Evolutionary conservation across 305 asterid genomes (phyloP), one percentile per base, ranked within the genome.

Genomic region (Fraxinus greggii): DNA sequence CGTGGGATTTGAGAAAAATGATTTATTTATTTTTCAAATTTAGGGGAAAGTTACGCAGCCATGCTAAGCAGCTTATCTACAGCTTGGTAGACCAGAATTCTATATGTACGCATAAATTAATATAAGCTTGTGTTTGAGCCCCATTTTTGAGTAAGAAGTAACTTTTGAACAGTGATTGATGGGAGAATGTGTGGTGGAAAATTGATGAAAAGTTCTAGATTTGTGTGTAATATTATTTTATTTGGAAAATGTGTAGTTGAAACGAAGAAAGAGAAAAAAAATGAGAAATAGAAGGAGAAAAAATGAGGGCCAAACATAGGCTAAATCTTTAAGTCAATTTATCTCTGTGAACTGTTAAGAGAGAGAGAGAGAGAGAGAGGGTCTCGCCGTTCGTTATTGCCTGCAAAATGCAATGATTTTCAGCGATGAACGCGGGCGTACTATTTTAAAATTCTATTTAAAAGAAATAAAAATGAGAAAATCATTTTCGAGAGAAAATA

Each of bases 41-140:
- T 82, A 80, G 90, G 88, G 89, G 85, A 80, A 81, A 59, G 88
- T 69, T 84, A 21, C 15, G 89, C 77, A 75, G 90, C 63, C 80
- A 45, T 82, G 79, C 23, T 77, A 54, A 81, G 80, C 84, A 82
- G 83, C 82, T 80, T 84, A 84, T 80, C 83, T 61, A 78, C 84
- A 79, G 88, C 63, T 48, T 51, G 87, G 63, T 31, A 82, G 85
- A 81, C 79, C 73, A 26, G 29, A 61, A 23, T 5, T 21, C 13
- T 38, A 38, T 5, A n/a, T 8, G 26, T 21, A 72, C 32, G n/a
- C 65, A 80, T 19, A 38, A 72, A 59, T 81, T 19, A 19, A 17
- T 7, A 38, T 61, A 69, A n/a, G n/a, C n/a, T n/a, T n/a, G n/a
- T n/a, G n/a, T n/a, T n/a, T n/a, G n/a, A n/a, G n/a, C n/a, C n/a